A percentile compares a stretch with the other conserved stretches of the same genome.
These are phyloP conservation scores for Quillaja saponaria DNA, from an alignment of 306 rosid species.

Conservation along the genomic window DNA sequence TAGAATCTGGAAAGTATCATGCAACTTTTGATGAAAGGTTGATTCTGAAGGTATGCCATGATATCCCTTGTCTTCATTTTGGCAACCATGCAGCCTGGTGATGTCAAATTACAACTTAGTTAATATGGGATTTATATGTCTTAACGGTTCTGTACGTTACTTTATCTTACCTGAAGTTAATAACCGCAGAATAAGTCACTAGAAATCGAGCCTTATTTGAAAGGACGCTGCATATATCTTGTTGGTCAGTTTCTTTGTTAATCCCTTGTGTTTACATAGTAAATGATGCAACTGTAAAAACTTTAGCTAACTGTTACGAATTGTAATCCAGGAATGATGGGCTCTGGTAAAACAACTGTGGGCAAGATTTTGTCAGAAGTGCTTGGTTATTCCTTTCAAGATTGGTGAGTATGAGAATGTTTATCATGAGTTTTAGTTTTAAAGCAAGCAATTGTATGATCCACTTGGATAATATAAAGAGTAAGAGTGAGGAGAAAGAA, in stretches of 20 bases:
- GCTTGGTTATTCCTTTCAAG: conserved; percentile 77
- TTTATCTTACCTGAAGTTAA: conserved; percentile 51
- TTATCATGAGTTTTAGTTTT: conserved; percentile 11
- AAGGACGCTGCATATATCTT: conserved; percentile 89
- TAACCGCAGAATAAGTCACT: conserved; percentile 73
- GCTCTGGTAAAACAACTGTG: conserved; percentile 97
- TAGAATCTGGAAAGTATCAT: conserved; percentile 45
- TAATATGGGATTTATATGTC: neutral
- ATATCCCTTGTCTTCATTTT: conserved; percentile 6
- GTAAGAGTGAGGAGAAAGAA: conserved; percentile 17
- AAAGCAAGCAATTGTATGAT: neutral
- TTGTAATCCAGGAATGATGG: conserved; percentile 93
- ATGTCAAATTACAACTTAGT: neutral
- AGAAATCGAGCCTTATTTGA: conserved; percentile 68
- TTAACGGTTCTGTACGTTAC: neutral
- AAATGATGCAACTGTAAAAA: conserved; percentile 20
- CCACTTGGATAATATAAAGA: conserved; percentile 1
- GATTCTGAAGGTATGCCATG: conserved; percentile 43
- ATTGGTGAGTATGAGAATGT: conserved; percentile 59
- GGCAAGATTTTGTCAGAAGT: conserved; percentile 82
- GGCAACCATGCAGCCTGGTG: neutral
- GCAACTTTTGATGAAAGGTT: conserved; percentile 39
- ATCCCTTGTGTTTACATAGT: conserved; percentile 31
- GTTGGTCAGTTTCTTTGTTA: conserved; percentile 77
- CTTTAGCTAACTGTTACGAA: conserved; percentile 24